Conservation (phyloP, 352 stramenopile genomes). For the Globisporangium polare region DNA sequence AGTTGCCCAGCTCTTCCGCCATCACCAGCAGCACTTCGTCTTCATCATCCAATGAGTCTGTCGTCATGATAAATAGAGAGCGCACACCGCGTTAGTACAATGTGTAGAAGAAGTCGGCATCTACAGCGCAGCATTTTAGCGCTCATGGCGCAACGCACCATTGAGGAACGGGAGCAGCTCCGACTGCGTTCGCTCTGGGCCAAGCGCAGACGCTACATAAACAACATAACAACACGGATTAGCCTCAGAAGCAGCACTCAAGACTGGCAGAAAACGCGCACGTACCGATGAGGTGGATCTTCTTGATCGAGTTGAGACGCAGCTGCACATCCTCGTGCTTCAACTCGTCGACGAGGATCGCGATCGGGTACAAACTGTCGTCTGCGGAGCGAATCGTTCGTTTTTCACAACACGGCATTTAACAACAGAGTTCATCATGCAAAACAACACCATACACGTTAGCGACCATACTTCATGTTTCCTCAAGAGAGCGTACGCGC, state of each 20-base stretch:
- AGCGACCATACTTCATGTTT: neutral
- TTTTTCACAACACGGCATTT: neutral
- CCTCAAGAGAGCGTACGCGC: neutral
- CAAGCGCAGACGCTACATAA: constrained; percentile 78
- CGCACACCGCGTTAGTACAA: neutral
- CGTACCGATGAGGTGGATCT: constrained; percentile 88
- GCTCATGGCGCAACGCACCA: constrained; percentile 32
- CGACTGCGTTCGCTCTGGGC: constrained; percentile 84
- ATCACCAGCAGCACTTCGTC: constrained; percentile 96
- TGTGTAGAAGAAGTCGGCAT: neutral
- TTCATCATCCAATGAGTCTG: constrained; percentile 96
- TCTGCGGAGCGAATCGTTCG: constrained; percentile 22
- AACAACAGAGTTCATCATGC: neutral
- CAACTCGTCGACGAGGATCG: constrained; percentile 90
- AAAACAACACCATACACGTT: constrained; percentile 1
- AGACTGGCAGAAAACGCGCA: neutral
- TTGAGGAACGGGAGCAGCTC: constrained; percentile 99
- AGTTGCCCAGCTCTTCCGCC: constrained; percentile 90
- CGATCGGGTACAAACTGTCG: constrained; percentile 85
- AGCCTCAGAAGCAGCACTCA: neutral
- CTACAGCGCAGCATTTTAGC: neutral
- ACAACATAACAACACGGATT: neutral
- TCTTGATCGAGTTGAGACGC: constrained; percentile 89
- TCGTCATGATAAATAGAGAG: neutral
- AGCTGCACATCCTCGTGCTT: constrained; percentile 91